These are phyloP conservation scores for Striga hermonthica DNA, from an alignment of 305 asterid genomes.

Conservation along the genomic window DNA sequence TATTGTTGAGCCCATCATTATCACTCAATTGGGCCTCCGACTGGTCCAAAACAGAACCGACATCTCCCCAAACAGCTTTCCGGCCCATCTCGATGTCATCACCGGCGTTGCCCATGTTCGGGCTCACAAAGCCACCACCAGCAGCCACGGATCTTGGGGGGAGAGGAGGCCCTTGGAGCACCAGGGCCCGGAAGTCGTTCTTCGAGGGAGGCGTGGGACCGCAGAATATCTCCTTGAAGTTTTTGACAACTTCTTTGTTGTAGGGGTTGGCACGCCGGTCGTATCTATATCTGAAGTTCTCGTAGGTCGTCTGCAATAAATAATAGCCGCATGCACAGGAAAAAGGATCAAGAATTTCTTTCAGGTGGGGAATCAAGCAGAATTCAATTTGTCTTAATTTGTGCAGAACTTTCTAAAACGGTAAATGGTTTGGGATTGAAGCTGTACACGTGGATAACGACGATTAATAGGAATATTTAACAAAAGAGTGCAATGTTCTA, in stretches of 20 bases:
- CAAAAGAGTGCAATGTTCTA: conserved; percentile 21
- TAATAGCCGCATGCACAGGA: too few species aligned
- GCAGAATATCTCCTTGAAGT: conserved; percentile 72
- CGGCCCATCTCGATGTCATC: conserved; percentile 93
- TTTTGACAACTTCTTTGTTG: conserved; percentile 69
- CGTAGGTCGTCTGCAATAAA: too few species aligned
- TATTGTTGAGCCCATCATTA: conserved; percentile 37
- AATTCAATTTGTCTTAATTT: too few species aligned
- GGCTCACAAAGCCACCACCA: conserved; percentile 72
- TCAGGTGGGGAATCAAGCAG: too few species aligned
- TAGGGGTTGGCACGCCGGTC: conserved; percentile 22
- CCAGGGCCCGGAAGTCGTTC: conserved; percentile 76
- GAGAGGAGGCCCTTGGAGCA: conserved; percentile 54
- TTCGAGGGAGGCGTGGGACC: conserved; percentile 63
- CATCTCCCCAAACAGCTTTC: conserved; percentile 93
- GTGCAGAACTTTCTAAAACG: too few species aligned
- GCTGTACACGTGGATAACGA: too few species aligned
- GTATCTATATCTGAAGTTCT: too few species aligned
- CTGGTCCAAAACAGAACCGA: conserved; percentile 54
- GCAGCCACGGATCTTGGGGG: conserved; percentile 53
- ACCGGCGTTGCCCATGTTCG: conserved; percentile 79
- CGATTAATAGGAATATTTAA: too few species aligned
- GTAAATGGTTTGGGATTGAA: too few species aligned
- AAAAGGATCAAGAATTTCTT: too few species aligned
- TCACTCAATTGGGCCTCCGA: conserved; percentile 60